Base-by-base conservation (phyloP, 345 rosid species). In the Microthlaspi erraticum region DNA sequence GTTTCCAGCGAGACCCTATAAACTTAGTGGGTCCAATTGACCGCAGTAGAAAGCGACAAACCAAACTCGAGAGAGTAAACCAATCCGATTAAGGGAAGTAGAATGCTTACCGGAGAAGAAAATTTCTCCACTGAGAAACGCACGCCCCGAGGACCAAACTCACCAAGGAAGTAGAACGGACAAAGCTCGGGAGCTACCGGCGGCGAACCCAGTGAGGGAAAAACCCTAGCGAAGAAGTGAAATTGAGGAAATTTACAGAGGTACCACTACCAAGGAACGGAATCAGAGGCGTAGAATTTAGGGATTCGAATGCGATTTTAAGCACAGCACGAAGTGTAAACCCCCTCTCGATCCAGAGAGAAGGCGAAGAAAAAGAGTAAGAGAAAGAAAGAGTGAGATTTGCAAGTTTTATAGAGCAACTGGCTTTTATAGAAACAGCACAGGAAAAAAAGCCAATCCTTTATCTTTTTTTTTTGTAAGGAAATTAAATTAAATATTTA, bases 1-100 rank as follows among this genome's bases (percentile, higher is more conserved):
- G 8, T 13, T 10, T 4, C 17, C 61, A 16, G 26, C 48, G n/a
- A 70, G 56, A 77, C 76, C 76, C 76, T 71, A 76, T 43, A 48
- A 64, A 58, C 64, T 50, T 37, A 64, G 18, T 16, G 70, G 19
- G 56, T 34, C 19, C 53, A 56, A 46, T 52, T 61, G n/a, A 60
- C 29, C 55, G n/a, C 14, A 34, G n/a, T 11, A 18, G 43, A 70
- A 49, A 48, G 56, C 31, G 46, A 60, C 14, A 58, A 43, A 16
- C 13, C 51, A 43, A 54, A 45, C 8, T 45, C 6, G 60, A 66
- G 38, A 17, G 52, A 20, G 57, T 55, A 38, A 53, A 39, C 26
- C 6, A 69, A 56, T 69, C 2, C 34, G 18, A 50, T 8, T n/a
- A 29, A 55, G 6, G 12, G 12, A 70, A 71, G 68, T 58, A 42